Percentiles rank a stretch among this genome's conserved stretches.
Conservation (phyloP, 2,329 filamentous ascomycete species). For the Diaporthe velutina region DNA sequence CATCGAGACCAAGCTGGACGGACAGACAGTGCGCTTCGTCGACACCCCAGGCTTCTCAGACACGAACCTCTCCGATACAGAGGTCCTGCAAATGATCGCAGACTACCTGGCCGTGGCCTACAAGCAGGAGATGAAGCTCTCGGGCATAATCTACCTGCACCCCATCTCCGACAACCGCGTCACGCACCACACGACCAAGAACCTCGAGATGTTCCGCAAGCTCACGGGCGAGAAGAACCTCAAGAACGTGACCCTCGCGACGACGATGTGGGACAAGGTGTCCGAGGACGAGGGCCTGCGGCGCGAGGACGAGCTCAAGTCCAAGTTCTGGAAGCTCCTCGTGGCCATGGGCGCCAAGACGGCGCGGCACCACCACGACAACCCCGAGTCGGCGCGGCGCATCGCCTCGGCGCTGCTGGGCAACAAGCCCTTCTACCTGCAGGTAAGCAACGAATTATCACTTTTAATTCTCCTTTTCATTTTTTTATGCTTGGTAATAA, state of each 20-base stretch:
- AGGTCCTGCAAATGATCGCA: slow-evolving; percentile 58
- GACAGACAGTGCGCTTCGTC: slow-evolving; percentile 50
- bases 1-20: slow-evolving; percentile 46
- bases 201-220: slow-evolving; percentile 58
- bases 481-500: no score
- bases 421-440: slow-evolving; percentile 75
- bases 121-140: slow-evolving; percentile 49
- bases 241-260: slow-evolving; percentile 55
- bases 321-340: slow-evolving; percentile 54
- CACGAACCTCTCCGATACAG: slow-evolving; percentile 56
- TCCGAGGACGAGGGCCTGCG: slow-evolving; percentile 41
- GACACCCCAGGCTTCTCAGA: slow-evolving; percentile 64
- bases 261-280: slow-evolving; percentile 58
- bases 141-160: slow-evolving; percentile 61
- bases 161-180: slow-evolving; percentile 58
- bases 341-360: slow-evolving; percentile 49
- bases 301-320: slow-evolving; percentile 49
- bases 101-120: slow-evolving; percentile 52
- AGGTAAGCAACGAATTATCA: no score
- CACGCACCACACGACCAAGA: slow-evolving; percentile 53
- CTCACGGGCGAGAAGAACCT: slow-evolving; percentile 57
- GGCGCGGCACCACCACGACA: slow-evolving; percentile 38
- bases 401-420: slow-evolving; percentile 53
- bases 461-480: no score
- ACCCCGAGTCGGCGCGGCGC: slow-evolving; percentile 41